Evolutionary conservation across 148 eudicot genomes (phyloP).

Genomic region (Cornus suecica): DNA sequence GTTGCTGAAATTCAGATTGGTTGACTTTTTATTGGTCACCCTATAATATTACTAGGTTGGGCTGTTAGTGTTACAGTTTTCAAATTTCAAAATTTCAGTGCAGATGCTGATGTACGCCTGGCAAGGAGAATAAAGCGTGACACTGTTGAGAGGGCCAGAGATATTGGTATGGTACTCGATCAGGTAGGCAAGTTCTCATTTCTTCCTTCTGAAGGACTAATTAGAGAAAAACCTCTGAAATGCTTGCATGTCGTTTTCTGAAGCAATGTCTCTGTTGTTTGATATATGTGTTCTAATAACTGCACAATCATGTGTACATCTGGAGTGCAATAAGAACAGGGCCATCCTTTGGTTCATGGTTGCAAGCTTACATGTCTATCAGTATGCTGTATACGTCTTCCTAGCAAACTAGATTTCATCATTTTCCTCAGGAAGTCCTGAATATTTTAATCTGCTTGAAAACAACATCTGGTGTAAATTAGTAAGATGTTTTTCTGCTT

Average conservation of each 20-base stretch:
- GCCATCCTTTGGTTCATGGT: background rate
- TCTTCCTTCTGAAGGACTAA: background rate
- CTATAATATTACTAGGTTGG: background rate
- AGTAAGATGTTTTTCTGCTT: too few relatives aligned
- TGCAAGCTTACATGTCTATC: too few relatives aligned
- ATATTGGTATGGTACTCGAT: slow-evolving; percentile 72
- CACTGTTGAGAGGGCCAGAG: slow-evolving; percentile 78
- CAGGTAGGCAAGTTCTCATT: slow-evolving; percentile 45
- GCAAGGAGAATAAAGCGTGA: slow-evolving; percentile 95
- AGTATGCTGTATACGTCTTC: too few relatives aligned
- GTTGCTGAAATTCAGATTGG: background rate
- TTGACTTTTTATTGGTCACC: background rate
- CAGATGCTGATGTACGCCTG: slow-evolving; percentile 96
- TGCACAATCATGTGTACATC: background rate
- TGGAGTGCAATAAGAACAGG: background rate
- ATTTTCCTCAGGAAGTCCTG: too few relatives aligned
- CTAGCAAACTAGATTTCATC: too few relatives aligned
- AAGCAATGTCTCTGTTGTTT: background rate
- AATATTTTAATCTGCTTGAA: too few relatives aligned
- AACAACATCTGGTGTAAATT: too few relatives aligned
- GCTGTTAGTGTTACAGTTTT: slow-evolving; percentile 27
- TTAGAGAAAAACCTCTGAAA: background rate
- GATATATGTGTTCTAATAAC: background rate
- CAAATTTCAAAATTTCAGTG: slow-evolving; percentile 42
- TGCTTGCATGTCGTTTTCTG: background rate